phyloP scores from a whole-genome alignment of 345 rosid species.

The Salix udensis region DNA sequence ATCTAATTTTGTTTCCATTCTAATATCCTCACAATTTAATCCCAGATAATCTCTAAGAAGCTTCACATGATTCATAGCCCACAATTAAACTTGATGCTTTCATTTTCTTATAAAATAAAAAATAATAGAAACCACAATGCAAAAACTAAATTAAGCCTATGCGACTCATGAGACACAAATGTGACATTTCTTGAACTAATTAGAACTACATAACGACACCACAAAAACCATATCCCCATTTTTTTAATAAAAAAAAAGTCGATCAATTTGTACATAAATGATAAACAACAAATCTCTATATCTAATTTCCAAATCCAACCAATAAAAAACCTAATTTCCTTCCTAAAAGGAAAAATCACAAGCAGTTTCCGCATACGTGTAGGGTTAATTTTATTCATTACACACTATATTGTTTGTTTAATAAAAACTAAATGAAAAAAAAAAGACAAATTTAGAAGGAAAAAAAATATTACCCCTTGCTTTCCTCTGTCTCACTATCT shows the following conservation, averaged over 20 bases:
- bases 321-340: not conserved
- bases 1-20: not conserved
- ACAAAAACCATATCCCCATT: not conserved
- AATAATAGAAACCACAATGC: not conserved
- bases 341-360: not conserved
- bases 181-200: not conserved
- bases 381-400: not conserved
- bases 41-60: not conserved
- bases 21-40: not conserved
- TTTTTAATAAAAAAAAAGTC: not conserved
- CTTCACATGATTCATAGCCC: not conserved
- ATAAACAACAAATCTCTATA: not conserved
- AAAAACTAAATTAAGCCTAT: not conserved
- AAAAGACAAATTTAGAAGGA: not conserved
- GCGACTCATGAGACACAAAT: not conserved
- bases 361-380: not conserved
- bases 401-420: not conserved
- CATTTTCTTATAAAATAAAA: not conserved
- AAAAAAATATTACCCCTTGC: not conserved
- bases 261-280: not conserved
- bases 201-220: not conserved
- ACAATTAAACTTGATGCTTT: not conserved
- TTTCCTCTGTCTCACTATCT: not conserved
- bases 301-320: not conserved
- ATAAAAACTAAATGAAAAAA: not conserved